Evolutionary conservation across 768 basidiomycete species (phyloP).

Genomic region (Auriculariales sp.): DNA sequence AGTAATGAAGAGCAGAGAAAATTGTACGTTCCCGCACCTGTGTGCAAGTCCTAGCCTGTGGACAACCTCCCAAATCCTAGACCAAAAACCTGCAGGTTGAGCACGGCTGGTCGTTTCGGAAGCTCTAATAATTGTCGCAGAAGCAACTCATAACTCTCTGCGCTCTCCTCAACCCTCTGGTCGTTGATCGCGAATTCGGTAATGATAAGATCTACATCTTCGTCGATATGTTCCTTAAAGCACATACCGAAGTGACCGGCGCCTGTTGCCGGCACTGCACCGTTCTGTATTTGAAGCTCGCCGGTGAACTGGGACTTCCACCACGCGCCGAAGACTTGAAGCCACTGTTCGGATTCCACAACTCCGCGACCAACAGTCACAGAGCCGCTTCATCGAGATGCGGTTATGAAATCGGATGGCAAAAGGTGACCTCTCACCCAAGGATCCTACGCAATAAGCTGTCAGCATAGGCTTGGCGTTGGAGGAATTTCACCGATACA

Average conservation of each 20-base stretch:
- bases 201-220: conserved; percentile 7
- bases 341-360: background rate
- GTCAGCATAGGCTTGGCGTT: too few relatives aligned
- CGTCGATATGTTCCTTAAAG: conserved; percentile 4
- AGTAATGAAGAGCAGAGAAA: background rate
- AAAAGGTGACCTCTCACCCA: background rate
- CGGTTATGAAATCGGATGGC: background rate
- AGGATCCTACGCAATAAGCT: too few relatives aligned
- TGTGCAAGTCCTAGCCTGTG: conserved; percentile 6
- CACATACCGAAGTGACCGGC: conserved; percentile 6
- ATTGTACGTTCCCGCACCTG: background rate
- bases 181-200: conserved; percentile 7
- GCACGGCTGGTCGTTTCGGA: conserved; percentile 5
- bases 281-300: background rate
- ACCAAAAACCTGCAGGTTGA: conserved; percentile 6
- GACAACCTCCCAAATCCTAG: conserved; percentile 3
- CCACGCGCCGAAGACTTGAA: background rate
- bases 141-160: conserved; percentile 5
- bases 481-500: too few relatives aligned
- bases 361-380: background rate
- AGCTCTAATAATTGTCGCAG: conserved; percentile 4
- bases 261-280: conserved; percentile 6
- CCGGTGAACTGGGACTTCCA: background rate
- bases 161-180: conserved; percentile 5
- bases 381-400: background rate